Conservation (phyloP, 2,329 filamentous ascomycete genomes). For the Fusarium scirpi region DNA sequence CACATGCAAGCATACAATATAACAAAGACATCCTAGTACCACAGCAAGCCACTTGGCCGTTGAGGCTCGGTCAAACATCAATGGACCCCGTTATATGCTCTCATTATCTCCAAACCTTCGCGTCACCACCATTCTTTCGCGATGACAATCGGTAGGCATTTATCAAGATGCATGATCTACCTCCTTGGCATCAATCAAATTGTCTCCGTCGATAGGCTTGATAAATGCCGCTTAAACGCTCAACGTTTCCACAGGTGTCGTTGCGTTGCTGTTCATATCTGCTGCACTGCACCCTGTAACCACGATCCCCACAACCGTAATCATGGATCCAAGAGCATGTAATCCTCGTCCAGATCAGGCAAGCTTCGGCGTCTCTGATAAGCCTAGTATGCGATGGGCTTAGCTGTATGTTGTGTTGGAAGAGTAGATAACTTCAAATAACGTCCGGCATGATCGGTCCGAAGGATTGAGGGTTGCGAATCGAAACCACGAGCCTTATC, state of each 20-base stretch:
- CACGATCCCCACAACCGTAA: slow-evolving; percentile 15
- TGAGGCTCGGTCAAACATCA: slow-evolving; percentile 2
- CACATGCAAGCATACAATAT: slow-evolving; percentile 28
- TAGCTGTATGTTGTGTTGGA: not conserved
- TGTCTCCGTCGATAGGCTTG: not conserved
- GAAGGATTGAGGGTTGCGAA: not conserved
- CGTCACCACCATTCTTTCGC: not conserved
- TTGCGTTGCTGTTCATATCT: slow-evolving; percentile 4
- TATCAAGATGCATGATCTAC: not conserved
- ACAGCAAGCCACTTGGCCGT: slow-evolving; percentile 7
- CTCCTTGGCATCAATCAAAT: not conserved
- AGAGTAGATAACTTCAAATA: slow-evolving; percentile 2
- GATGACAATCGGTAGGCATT: not conserved
- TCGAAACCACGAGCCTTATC: slow-evolving; percentile 16
- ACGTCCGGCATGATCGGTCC: not conserved
- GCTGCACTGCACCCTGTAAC: slow-evolving; percentile 2
- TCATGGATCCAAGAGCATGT: slow-evolving; percentile 10
- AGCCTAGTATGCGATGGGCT: not conserved
- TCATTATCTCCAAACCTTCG: not conserved
- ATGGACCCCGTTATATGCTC: slow-evolving; percentile 17
- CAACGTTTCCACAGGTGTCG: not conserved
- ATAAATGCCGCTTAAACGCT: not conserved
- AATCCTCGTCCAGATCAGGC: slow-evolving; percentile 6
- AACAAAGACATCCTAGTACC: not conserved
- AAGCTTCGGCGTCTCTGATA: slow-evolving; percentile 16